Evolutionary conservation across 2,329 filamentous ascomycete species (phyloP).

Genomic region (Cryphonectria naterciae): DNA sequence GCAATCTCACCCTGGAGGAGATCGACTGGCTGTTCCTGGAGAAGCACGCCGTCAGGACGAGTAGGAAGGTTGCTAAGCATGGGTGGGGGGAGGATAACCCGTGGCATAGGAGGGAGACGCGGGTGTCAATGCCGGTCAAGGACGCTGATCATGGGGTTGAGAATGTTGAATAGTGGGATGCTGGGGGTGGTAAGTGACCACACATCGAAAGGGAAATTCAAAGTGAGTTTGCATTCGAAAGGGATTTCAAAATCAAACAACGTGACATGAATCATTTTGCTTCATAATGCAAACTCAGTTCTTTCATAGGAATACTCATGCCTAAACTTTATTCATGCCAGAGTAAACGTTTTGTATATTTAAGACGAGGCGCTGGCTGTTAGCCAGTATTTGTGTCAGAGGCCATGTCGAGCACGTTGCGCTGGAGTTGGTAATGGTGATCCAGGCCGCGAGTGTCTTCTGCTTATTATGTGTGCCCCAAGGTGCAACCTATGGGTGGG

Average conservation of each 20-base stretch:
- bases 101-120: slow-evolving; percentile 25
- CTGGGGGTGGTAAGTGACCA: neutral
- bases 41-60: slow-evolving; percentile 24
- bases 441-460: neutral
- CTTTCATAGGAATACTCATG: too few species aligned
- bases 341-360: neutral
- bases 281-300: neutral
- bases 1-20: slow-evolving; percentile 53
- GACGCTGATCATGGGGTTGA: neutral
- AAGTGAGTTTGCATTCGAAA: neutral
- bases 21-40: slow-evolving; percentile 52
- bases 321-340: too few species aligned
- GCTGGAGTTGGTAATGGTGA: neutral
- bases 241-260: neutral
- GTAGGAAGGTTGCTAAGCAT: slow-evolving; percentile 23
- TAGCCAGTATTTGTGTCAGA: neutral
- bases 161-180: slow-evolving; percentile 6
- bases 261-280: neutral
- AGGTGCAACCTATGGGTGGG: neutral
- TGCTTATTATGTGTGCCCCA: neutral
- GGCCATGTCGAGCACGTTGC: neutral
- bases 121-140: slow-evolving; percentile 17
- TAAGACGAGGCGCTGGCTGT: neutral
- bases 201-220: neutral
- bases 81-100: slow-evolving; percentile 26